phyloP scores from a whole-genome alignment of 2,329 filamentous ascomycete species.

The Pyricularia sp. region DNA sequence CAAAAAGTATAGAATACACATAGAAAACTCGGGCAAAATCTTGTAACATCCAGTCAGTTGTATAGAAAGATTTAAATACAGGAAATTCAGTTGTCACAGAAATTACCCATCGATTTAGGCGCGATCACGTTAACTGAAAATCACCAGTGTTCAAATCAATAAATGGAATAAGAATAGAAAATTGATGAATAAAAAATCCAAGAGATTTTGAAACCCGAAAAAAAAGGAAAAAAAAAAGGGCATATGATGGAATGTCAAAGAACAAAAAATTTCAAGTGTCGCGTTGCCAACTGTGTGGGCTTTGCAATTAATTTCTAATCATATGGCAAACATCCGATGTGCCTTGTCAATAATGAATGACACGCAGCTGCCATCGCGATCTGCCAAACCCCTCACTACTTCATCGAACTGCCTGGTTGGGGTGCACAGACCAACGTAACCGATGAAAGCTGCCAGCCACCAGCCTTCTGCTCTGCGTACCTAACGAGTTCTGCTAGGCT shows the following conservation, averaged over 20 bases:
- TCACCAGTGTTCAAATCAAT: not conserved
- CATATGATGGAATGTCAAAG: not conserved
- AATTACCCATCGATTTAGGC: not conserved
- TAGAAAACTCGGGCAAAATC: not conserved
- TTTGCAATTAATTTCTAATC: not conserved
- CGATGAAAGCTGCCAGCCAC: not conserved
- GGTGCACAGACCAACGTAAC: not conserved
- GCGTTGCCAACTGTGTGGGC: not conserved
- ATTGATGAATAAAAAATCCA: no score
- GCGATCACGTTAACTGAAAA: not conserved
- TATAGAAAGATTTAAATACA: not conserved
- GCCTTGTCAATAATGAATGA: not conserved
- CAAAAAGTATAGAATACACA: conserved; percentile 25
- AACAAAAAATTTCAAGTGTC: not conserved
- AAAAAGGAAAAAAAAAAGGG: not conserved
- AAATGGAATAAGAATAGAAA: no score
- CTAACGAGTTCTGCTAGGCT: not conserved
- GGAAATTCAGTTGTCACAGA: not conserved
- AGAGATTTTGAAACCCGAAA: no score
- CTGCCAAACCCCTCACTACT: not conserved
- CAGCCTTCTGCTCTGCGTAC: not conserved
- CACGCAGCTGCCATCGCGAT: not conserved
- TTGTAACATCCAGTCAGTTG: not conserved
- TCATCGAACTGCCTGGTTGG: not conserved
- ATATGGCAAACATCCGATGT: not conserved